Percentiles rank a stretch among this genome's conserved stretches.
Evolutionary conservation across 768 basidiomycete species (phyloP).

Genomic region (Mycena sanguinolenta): DNA sequence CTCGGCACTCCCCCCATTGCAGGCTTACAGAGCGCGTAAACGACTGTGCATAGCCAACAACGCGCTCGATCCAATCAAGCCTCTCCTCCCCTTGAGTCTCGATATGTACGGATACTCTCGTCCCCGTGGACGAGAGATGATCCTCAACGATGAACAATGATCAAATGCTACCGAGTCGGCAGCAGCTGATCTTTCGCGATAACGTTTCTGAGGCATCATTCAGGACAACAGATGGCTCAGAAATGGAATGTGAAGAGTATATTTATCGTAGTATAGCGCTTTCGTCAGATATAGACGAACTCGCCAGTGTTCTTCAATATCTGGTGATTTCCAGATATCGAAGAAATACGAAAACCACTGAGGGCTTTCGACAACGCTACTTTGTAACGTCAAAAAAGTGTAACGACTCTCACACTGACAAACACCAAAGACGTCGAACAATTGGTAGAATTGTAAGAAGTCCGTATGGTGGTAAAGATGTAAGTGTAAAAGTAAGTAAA

Average conservation of each 20-base stretch:
- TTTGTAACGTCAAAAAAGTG: background rate
- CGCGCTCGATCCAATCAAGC: too few relatives aligned
- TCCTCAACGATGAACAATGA: background rate
- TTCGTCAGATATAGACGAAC: background rate
- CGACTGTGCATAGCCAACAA: too few relatives aligned
- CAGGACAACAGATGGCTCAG: background rate
- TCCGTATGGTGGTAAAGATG: background rate
- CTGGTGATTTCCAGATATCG: too few relatives aligned
- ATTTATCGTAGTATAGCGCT: background rate
- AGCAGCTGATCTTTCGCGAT: background rate
- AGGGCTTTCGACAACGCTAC: background rate
- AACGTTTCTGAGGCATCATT: background rate
- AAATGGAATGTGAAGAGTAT: background rate
- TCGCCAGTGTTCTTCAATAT: background rate
- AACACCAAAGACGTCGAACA: background rate
- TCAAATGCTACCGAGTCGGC: background rate
- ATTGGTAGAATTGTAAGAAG: background rate
- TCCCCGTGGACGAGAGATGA: background rate
- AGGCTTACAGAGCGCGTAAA: too few relatives aligned
- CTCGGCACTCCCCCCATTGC: too few relatives aligned
- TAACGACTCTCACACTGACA: background rate
- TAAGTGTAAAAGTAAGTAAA: conserved; percentile 2
- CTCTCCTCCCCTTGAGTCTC: too few relatives aligned
- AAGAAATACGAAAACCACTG: background rate
- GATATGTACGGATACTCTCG: too few relatives aligned